Base-by-base conservation (phyloP, 768 basidiomycete species). In the Ramaria rubella region DNA sequence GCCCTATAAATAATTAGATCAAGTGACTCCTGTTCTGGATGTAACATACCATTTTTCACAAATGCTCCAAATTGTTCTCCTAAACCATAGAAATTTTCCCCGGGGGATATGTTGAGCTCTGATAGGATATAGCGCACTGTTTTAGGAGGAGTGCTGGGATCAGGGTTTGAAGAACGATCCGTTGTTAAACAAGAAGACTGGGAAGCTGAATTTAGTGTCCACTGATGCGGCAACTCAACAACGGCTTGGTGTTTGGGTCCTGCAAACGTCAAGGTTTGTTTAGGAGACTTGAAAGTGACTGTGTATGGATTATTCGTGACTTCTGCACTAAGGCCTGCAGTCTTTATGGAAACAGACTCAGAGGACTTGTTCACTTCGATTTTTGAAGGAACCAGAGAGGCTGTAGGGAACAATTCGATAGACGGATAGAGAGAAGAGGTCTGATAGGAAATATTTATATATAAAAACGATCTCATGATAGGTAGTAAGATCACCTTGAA, bases 351-450 rank as follows among this genome's bases (percentile, higher is more conserved):
- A 6, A 83, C 62, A 4, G 67, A 67, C 34, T 74, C 72, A 30
- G 31, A 17, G 34, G 49, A 51, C 2, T 12, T 33, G 30, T 5
- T 33, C 12, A 51, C 21, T 26, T 3, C 24, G 19, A 24, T 36
- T 21, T 51, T 17, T 21, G 49, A 36, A 4, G 73, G 73, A 36
- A 80, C 66, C 15, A 81, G 71, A 4, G 77, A 72, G 21, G 70
- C 80, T 61, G 86, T 78, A 3, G 84, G 84, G 67, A 86, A 87
- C 31, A 86, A 75, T 24, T 77, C 71, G 57, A 86, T 85, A 36
- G 67, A 34, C 67, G 12, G 81, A 77, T 4, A 66, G 67, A 5
- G 76, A 73, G 15, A 77, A 68, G 40, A 61, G n/a, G 11, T 26
- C 46, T 48, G 46, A 24, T 24, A 24, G 6, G 46, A 48, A 27